These are phyloP conservation scores for Suzukiozyma palmioleophila DNA, from an alignment of 1,139 yeast genomes.

Conservation along the genomic window DNA sequence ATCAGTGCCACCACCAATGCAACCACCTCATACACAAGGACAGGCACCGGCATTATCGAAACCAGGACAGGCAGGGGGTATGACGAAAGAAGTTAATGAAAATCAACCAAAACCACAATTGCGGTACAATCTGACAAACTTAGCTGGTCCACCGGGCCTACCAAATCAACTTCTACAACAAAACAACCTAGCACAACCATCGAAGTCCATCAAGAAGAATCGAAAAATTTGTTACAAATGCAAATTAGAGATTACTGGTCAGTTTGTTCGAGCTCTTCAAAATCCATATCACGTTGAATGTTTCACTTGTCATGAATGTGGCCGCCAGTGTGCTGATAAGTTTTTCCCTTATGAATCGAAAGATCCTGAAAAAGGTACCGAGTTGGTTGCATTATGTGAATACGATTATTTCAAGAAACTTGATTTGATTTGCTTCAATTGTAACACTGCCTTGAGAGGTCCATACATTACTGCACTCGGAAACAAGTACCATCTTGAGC, in stretches of 20 bases:
- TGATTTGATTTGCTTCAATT: constrained; percentile 76
- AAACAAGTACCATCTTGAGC: constrained; percentile 89
- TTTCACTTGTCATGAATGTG: constrained; percentile 81
- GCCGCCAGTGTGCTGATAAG: constrained; percentile 65
- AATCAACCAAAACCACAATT: constrained; percentile 8
- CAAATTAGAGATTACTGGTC: constrained; percentile 65
- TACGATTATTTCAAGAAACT: constrained; percentile 85
- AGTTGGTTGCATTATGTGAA: constrained; percentile 81
- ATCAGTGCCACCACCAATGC: constrained; percentile 2
- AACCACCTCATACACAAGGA: constrained; percentile 2
- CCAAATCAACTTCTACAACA: constrained; percentile 4
- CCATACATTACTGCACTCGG: constrained; percentile 94
- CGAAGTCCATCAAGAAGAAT: constrained; percentile 16
- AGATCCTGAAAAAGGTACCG: constrained; percentile 25
- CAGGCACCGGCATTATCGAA: constrained; percentile 3
- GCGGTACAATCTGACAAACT: background rate
- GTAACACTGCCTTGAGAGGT: constrained; percentile 84
- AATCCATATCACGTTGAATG: constrained; percentile 82
- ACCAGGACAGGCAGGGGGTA: constrained; percentile 2
- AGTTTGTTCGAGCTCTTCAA: constrained; percentile 80
- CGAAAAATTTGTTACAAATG: constrained; percentile 58
- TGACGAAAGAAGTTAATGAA: constrained; percentile 4
- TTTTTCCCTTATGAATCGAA: constrained; percentile 58
- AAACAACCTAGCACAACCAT: constrained; percentile 1
- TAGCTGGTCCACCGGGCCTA: background rate